phyloP scores from a whole-genome alignment of 441 rosid genomes.

The Francoa sonchifolia region DNA sequence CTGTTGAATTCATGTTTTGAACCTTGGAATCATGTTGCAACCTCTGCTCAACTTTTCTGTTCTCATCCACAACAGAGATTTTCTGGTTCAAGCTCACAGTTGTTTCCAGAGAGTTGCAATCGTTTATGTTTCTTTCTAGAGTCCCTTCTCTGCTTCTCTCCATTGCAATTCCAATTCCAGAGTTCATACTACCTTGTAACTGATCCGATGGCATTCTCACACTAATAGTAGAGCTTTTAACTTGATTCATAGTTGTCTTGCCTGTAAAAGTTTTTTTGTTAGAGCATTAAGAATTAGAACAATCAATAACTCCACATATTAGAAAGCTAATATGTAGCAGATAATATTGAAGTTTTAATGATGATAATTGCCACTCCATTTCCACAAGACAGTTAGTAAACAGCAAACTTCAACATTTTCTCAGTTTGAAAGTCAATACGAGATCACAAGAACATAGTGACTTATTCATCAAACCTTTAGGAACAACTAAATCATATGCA shows the following conservation, averaged over 20 bases:
- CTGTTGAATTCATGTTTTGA: slow-evolving; percentile 26
- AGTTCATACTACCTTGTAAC: slow-evolving; percentile 18
- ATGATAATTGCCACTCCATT: too few species aligned
- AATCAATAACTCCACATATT: too few species aligned
- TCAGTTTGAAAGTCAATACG: slow-evolving; percentile 2
- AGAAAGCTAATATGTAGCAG: too few species aligned
- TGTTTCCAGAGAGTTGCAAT: slow-evolving; percentile 22
- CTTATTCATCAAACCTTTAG: slow-evolving; percentile 54
- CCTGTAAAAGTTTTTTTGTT: slow-evolving; percentile 33
- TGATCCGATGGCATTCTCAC: slow-evolving; percentile 25
- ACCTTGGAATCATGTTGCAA: slow-evolving; percentile 23
- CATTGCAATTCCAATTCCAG: slow-evolving; percentile 22
- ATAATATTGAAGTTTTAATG: too few species aligned
- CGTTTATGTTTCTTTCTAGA: slow-evolving; percentile 21
- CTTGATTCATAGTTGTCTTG: slow-evolving; percentile 25
- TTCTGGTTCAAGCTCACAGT: slow-evolving; percentile 23
- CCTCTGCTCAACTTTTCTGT: slow-evolving; percentile 24
- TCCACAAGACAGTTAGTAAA: too few species aligned
- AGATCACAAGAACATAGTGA: slow-evolving; percentile 10
- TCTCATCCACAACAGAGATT: slow-evolving; percentile 22
- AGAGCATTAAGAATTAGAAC: slow-evolving; percentile 36
- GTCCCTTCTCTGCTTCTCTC: slow-evolving; percentile 28
- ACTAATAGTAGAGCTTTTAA: slow-evolving; percentile 18
- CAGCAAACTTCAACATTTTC: slow-evolving; percentile 9
- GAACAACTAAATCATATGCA: slow-evolving; percentile 68